Conservation (phyloP, 1,284 basidiomycete species). For the Sanghuangporus sanghuang region DNA sequence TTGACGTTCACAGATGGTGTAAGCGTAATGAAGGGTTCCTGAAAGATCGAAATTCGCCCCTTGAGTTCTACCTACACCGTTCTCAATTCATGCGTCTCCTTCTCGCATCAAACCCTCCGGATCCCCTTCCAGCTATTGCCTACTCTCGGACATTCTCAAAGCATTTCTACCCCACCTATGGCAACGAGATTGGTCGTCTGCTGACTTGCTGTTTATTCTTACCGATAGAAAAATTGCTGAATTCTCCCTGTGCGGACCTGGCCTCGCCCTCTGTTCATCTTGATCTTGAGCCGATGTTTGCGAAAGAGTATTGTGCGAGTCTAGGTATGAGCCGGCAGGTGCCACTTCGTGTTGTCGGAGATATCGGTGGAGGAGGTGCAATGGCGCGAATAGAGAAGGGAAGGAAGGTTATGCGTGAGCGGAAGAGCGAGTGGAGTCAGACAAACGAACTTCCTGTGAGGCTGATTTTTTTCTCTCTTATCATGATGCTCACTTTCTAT, state of each 20-base stretch:
- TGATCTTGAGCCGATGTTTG: slow-evolving; percentile 78
- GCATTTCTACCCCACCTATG: slow-evolving; percentile 62
- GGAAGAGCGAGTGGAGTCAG: slow-evolving; percentile 88
- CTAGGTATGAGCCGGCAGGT: slow-evolving; percentile 86
- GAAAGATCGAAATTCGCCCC: slow-evolving; percentile 60
- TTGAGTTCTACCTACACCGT: slow-evolving; percentile 85
- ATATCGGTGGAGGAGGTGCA: slow-evolving; percentile 88
- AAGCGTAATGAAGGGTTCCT: slow-evolving; percentile 61
- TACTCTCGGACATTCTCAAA: slow-evolving; percentile 73
- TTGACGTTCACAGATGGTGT: slow-evolving; percentile 60
- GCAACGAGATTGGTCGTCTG: slow-evolving; percentile 69
- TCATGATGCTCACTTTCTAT: background rate
- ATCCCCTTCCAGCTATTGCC: slow-evolving; percentile 54
- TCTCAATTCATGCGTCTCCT: slow-evolving; percentile 79
- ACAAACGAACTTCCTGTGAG: slow-evolving; percentile 85
- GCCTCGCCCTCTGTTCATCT: slow-evolving; percentile 63
- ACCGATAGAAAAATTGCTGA: slow-evolving; percentile 54
- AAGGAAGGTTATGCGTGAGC: slow-evolving; percentile 85
- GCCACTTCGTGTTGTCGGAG: slow-evolving; percentile 81
- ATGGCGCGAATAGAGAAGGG: slow-evolving; percentile 90
- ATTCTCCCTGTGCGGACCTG: slow-evolving; percentile 73
- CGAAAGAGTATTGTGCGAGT: slow-evolving; percentile 84
- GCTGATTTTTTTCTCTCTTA: slow-evolving; percentile 18
- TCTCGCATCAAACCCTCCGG: slow-evolving; percentile 49
- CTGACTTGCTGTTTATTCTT: slow-evolving; percentile 72